Base-by-base conservation (phyloP, 129 eudicot genomes). In the Arctium minus region DNA sequence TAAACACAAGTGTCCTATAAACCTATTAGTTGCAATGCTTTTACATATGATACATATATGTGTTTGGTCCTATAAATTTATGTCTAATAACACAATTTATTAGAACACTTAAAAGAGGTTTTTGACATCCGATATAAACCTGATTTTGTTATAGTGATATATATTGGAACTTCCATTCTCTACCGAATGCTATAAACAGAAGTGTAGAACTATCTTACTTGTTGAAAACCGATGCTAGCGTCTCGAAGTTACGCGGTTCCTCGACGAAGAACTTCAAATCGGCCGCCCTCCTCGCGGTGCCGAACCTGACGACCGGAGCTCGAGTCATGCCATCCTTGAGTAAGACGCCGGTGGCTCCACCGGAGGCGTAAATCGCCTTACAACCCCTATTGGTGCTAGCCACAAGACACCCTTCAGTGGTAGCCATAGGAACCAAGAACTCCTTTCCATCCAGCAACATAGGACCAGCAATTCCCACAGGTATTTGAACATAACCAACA, bases 301-400 rank as follows among this genome's bases (percentile, higher is more conserved):
- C 89, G 17, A 90, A 90, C 87, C 93, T 70, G 3, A 90, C 91
- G 8, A 90, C 89, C 3, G 93, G 93, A 9, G 93, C 93, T 22
- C 93, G 84, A 30, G 93, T 88, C 93, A 90, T 90, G 8, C 89
- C 87, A 29, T 90, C 93, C 62, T 70, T 81, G 39, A 88, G 82
- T 11, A 90, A 31, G 42, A 84, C 73, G 22, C 93, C 75, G 35
- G 85, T 80, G 62, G 93, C 93, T 0, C 93, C 93, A 48, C 93
- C 93, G 7, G 85, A 83, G 15, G 80, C 86, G 2, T 79, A 44
- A 68, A 90, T 88, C 1, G 93, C 93, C 77, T 90, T 90, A 62
- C 89, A 90, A 3, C 93, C 93, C 46, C 91, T 70, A 38, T 90
- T 90, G 0, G 93, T 84, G 74, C 93, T 90, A 4, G 93, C 93